Conservation (phyloP, 371 early-diverging fungal species). For the Syncephalastrum racemosum region DNA sequence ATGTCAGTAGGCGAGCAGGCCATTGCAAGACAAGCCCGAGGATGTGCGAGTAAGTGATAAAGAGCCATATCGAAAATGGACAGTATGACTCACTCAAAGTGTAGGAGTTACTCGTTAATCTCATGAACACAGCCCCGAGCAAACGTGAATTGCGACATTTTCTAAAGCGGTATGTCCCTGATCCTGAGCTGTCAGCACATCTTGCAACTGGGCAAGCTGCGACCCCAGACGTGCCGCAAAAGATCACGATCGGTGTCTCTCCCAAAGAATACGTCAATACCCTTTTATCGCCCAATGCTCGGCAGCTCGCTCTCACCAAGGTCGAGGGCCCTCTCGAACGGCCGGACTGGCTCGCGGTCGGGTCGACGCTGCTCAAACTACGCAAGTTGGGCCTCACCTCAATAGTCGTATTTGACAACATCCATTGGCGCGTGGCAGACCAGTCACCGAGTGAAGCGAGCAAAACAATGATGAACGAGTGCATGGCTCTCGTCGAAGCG, state of each 20-base stretch:
- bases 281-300: slow-evolving; percentile 41
- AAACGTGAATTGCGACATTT: slow-evolving; percentile 78
- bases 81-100: not conserved
- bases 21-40: not conserved
- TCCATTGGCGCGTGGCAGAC: slow-evolving; percentile 39
- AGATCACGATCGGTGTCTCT: slow-evolving; percentile 17
- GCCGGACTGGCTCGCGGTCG: slow-evolving; percentile 49
- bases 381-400: slow-evolving; percentile 73
- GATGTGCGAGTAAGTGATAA: slow-evolving; percentile 11
- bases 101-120: slow-evolving; percentile 51
- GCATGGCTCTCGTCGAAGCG: slow-evolving; percentile 64
- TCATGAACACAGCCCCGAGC: slow-evolving; percentile 71
- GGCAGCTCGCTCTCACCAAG: slow-evolving; percentile 64
- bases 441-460: slow-evolving; percentile 30
- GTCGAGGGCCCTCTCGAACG: slow-evolving; percentile 58
- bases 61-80: not conserved
- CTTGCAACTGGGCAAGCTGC: not conserved
- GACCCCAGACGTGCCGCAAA: not conserved
- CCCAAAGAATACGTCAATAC: slow-evolving; percentile 52
- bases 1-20: no score
- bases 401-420: slow-evolving; percentile 66
- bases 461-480: slow-evolving; percentile 56
- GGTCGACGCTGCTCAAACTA: slow-evolving; percentile 65
- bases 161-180: slow-evolving; percentile 60
- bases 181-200: slow-evolving; percentile 21